phyloP scores from a whole-genome alignment of 1,139 yeast species.

The Hyphopichia burtonii region DNA sequence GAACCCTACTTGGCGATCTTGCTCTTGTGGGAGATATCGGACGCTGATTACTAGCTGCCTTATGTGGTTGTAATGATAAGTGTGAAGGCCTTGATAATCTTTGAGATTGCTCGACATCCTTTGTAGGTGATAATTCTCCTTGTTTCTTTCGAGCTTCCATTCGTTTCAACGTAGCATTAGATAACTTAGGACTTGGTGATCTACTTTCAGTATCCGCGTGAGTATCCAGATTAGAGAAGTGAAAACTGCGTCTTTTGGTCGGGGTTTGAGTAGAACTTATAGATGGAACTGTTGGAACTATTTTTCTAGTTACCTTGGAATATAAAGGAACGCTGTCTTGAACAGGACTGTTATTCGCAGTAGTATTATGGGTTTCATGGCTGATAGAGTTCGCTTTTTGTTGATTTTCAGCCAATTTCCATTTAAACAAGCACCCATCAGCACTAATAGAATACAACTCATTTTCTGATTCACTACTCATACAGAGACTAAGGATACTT shows the following conservation, averaged over 20 bases:
- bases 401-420: conserved; percentile 29
- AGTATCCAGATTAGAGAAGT: background rate
- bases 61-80: background rate
- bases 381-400: background rate
- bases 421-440: conserved; percentile 54
- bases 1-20: background rate
- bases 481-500: conserved; percentile 42
- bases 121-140: background rate
- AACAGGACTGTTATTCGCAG: background rate
- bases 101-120: background rate
- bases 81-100: background rate
- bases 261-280: conserved; percentile 10
- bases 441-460: conserved; percentile 42
- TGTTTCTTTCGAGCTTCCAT: conserved; percentile 22
- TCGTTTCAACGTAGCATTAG: conserved; percentile 32
- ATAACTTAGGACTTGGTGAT: conserved; percentile 19
- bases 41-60: background rate
- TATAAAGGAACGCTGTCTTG: conserved; percentile 14
- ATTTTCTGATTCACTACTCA: conserved; percentile 14
- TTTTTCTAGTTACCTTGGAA: conserved; percentile 34
- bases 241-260: conserved; percentile 5
- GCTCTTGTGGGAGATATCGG: background rate
- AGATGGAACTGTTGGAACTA: conserved; percentile 19
- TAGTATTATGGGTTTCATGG: conserved; percentile 1
- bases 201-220: background rate